Base-by-base conservation (phyloP, 345 rosid genomes). In the Punica granatum region DNA sequence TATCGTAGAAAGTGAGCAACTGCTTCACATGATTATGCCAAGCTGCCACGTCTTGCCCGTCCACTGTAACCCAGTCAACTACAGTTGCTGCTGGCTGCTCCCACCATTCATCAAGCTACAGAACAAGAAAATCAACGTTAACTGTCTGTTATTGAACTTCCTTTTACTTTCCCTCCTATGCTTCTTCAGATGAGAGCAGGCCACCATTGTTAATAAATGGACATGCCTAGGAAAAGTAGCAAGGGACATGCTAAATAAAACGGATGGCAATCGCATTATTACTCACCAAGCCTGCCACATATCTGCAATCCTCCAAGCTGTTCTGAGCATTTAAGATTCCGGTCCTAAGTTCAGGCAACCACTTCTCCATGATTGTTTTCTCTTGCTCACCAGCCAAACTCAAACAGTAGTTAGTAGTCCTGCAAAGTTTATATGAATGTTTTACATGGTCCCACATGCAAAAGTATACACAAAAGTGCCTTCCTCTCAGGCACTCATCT, bases 81-180 rank as follows among this genome's bases (percentile, higher is more conserved):
- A 84, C 85, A 19, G 96, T 83, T 39, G 97, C 82, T 42, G 98
- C 98, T 11, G 98, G 98, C 70, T 90, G 98, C 78, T 90, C 93
- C 97, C 97, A 92, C 92, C 98, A 92, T 70, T 88, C 96, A 30
- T 90, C 87, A 35, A 92, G 83, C 98, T 88, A 86, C 84, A 66
- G 42, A 63, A 62, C n/a, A 63, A 9, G 59, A 60, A 19, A 64
- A 35, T 36, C 30, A 64, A 64, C 6, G 18, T 5, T 18, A 7
- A 21, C 28, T 19, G 31, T 31, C 3, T 37, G n/a, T 60, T 65
- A 69, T 16, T n/a, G n/a, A 25, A 51, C 33, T 54, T 26, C 12
- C 33, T 28, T 14, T 4, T 21, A 37, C 2, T 23, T 51, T 51
- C 32, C 33, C 2, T 30, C 61, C 26, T 56, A 26, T 56, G 61